Base-by-base conservation (phyloP, 129 eudicot genomes). In the Erigeron canadensis region DNA sequence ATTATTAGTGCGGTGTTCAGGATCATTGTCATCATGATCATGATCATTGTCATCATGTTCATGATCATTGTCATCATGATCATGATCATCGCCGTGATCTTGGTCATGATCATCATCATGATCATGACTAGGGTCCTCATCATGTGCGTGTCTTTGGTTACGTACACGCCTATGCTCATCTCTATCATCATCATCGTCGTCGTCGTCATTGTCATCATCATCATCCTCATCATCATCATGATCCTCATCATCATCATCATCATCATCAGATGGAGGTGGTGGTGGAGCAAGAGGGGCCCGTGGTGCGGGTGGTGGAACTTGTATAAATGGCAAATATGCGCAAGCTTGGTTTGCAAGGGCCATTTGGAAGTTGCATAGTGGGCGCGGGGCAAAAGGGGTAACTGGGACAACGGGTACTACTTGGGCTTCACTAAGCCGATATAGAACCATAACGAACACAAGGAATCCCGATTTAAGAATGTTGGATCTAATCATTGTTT, bases 321-420 rank as follows among this genome's bases (percentile, higher is more conserved):
- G 83, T 38, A 34, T 56, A 44, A 38, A 87, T 10, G 96, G 96
- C 1, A 87, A 64, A 72, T 28, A 28, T 1, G 81, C 69, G 73
- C 98, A 89, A 2, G 96, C 96, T 46, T 81, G 86, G 65, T 87
- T 93, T 5, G 83, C 96, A 44, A 89, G 84, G 40, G 86, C 81
- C 82, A 89, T 77, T 74, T 89, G 95, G 76, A 84, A 86, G 1
- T 62, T 65, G 66, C 98, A 92, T 48, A 92, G 89, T 0, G 96
- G 95, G 23, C 83, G 83, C 7, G 78, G 82, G 11, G 68, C 17
- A 72, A 79, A 23, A 39, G 86, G 82, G 7, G 82, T 45, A 34
- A 61, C 15, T 21, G 84, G 82, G 65, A 72, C 76, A 40, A 7
- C 75, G 5, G 69, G 68, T 39, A 76, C 58, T 15, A 75, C 64